These are phyloP conservation scores for Obelidium mucronatum DNA, from an alignment of 192 early-diverging fungal genomes.

Conservation along the genomic window DNA sequence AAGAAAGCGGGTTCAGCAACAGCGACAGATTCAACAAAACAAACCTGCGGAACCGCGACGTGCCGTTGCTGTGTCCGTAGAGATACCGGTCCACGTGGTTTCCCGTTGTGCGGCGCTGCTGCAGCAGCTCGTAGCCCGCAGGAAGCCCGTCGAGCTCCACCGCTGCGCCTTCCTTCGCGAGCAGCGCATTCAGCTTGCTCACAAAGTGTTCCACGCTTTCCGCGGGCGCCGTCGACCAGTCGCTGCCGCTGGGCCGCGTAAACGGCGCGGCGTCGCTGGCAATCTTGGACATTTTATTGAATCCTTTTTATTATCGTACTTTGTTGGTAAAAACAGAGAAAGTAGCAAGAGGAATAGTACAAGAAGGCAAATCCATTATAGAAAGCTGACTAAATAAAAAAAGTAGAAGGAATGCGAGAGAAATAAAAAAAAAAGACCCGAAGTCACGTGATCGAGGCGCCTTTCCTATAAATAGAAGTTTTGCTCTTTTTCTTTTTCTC, in stretches of 20 bases:
- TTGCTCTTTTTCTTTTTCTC: not conserved
- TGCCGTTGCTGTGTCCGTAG: conserved; percentile 8
- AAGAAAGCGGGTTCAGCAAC: not conserved
- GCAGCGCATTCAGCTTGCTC: not conserved
- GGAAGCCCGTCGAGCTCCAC: conserved; percentile 1
- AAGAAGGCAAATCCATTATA: too few species aligned
- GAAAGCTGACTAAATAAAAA: too few species aligned
- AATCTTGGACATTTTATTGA: too few species aligned
- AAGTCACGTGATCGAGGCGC: too few species aligned
- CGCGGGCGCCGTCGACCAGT: not conserved
- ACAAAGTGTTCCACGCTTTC: not conserved
- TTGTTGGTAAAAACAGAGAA: not conserved
- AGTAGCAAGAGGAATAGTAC: not conserved
- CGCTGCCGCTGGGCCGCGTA: not conserved
- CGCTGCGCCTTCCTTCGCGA: not conserved
- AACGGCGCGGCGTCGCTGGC: conserved; percentile 17
- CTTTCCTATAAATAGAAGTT: too few species aligned
- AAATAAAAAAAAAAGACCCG: too few species aligned
- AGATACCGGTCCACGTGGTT: conserved; percentile 28
- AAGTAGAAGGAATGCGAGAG: too few species aligned
- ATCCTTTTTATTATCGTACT: not conserved
- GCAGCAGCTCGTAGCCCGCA: not conserved
- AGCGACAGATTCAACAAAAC: not conserved
- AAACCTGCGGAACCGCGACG: conserved; percentile 15
- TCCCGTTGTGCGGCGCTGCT: not conserved